phyloP scores from a whole-genome alignment of 2,329 filamentous ascomycete genomes.

The Emergomyces africanus region DNA sequence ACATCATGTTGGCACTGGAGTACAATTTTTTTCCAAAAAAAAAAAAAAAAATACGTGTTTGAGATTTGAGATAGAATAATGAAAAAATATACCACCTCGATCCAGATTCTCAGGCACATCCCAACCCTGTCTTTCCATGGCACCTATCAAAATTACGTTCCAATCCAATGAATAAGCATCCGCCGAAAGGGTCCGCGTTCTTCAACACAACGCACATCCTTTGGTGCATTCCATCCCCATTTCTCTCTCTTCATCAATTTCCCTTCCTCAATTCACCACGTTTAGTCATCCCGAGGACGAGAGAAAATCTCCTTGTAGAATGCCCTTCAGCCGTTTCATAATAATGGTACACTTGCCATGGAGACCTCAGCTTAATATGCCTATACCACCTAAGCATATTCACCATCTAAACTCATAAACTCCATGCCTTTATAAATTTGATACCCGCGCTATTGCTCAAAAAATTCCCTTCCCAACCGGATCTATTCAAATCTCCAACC shows the following conservation, averaged over 20 bases:
- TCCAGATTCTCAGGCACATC: neutral
- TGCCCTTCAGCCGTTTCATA: neutral
- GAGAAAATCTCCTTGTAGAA: neutral
- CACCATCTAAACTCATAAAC: neutral
- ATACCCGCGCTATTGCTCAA: neutral
- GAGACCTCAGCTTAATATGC: neutral
- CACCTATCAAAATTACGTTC: neutral
- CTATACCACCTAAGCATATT: neutral
- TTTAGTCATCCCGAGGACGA: neutral
- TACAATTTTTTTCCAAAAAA: neutral
- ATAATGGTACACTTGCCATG: neutral
- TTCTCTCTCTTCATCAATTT: neutral
- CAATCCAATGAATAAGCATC: neutral
- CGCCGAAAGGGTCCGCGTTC: neutral
- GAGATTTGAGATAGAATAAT: slow-evolving; percentile 1
- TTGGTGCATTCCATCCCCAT: neutral
- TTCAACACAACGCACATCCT: neutral
- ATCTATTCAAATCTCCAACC: no score
- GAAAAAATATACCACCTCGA: neutral
- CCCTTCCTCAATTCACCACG: neutral
- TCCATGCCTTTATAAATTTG: neutral
- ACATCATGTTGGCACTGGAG: neutral
- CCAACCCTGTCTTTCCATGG: neutral
- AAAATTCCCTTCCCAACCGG: neutral
- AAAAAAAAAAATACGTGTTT: neutral